Evolutionary conservation across 495 filamentous ascomycete genomes (phyloP).

Genomic region (Parmelia sp.): DNA sequence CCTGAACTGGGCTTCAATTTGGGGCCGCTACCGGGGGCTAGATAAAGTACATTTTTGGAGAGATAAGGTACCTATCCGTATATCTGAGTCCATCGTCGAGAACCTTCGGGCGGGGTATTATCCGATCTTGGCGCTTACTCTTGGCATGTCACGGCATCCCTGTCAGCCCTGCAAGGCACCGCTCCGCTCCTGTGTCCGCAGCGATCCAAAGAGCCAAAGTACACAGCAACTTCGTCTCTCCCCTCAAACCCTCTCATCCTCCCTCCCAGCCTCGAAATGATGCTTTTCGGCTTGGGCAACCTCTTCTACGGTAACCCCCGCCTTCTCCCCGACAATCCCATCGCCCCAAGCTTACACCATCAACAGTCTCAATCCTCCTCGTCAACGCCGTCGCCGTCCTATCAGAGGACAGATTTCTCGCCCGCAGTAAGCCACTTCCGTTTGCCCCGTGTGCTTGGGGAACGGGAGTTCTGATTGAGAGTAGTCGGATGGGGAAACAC

Average conservation of each 20-base stretch:
- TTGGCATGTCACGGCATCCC: not conserved
- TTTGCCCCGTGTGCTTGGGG: not conserved
- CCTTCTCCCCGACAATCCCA: constrained; percentile 4
- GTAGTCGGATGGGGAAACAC: constrained; percentile 74
- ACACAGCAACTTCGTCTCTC: not conserved
- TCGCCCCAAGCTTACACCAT: constrained; percentile 12
- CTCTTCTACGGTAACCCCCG: constrained; percentile 57
- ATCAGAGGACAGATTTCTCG: constrained; percentile 95
- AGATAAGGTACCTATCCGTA: too few species aligned
- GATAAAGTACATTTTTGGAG: too few species aligned
- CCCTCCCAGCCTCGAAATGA: constrained; percentile 41
- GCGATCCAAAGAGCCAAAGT: not conserved
- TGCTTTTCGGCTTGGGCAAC: constrained; percentile 63
- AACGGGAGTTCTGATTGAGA: not conserved
- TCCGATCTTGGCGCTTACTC: not conserved
- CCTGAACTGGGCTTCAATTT: too few species aligned
- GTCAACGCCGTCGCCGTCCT: constrained; percentile 92
- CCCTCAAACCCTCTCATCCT: not conserved
- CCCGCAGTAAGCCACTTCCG: constrained; percentile 62
- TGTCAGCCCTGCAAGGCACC: constrained; percentile 24
- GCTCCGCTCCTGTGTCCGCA: constrained; percentile 11
- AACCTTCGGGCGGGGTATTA: too few species aligned
- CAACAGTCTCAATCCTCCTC: constrained; percentile 69
- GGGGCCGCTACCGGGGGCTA: too few species aligned
- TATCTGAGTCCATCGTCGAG: too few species aligned